phyloP scores from a whole-genome alignment of 2,329 filamentous ascomycete species.

The Aspergillus felis region DNA sequence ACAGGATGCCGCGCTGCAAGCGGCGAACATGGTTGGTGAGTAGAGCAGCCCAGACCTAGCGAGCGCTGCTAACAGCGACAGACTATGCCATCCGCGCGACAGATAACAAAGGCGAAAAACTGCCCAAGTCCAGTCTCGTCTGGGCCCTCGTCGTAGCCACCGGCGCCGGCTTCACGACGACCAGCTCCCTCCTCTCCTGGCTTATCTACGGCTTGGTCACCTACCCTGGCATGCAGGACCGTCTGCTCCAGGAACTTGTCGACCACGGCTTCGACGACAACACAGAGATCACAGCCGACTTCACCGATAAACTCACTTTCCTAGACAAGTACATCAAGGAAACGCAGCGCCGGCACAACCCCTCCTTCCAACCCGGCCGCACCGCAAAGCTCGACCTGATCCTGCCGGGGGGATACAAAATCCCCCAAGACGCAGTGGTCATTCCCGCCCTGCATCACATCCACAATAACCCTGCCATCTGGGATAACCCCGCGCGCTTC shows the following conservation, averaged over 20 bases:
- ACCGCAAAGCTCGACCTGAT: conserved; percentile 55
- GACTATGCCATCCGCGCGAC: conserved; percentile 53
- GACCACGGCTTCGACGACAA: conserved; percentile 45
- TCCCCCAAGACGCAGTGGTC: conserved; percentile 51
- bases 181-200: conserved; percentile 55
- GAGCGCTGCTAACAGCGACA: conserved; percentile 5
- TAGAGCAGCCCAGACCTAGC: too few relatives aligned
- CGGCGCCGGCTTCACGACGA: conserved; percentile 59
- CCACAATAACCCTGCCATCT: conserved; percentile 51
- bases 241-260: conserved; percentile 55
- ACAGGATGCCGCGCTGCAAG: conserved; percentile 44
- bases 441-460: conserved; percentile 48
- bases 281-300: conserved; percentile 46
- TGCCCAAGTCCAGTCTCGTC: conserved; percentile 43
- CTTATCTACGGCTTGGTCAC: conserved; percentile 50
- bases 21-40: conserved; percentile 37
- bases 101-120: conserved; percentile 52
- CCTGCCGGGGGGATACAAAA: conserved; percentile 56
- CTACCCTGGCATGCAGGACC: conserved; percentile 54
- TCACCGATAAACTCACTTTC: conserved; percentile 47
- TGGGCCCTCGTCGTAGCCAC: conserved; percentile 48
- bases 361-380: conserved; percentile 58
- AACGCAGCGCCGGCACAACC: conserved; percentile 57
- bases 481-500: conserved; percentile 57
- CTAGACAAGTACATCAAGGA: conserved; percentile 51